phyloP scores from a whole-genome alignment of 768 basidiomycete genomes.

The Candolleomyces eurysporus region DNA sequence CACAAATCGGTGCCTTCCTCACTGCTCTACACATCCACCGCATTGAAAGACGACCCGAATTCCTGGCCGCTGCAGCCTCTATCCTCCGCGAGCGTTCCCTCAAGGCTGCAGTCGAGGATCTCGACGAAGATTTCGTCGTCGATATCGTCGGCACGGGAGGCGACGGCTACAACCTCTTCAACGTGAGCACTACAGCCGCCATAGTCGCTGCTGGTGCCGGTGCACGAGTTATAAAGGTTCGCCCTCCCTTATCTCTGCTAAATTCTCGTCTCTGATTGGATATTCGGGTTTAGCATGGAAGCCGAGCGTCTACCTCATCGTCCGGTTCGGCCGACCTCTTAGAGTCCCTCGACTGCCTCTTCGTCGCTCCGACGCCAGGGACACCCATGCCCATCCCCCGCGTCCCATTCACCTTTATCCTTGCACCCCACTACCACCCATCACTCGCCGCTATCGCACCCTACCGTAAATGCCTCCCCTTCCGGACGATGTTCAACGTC shows the following conservation, averaged over 20 bases:
- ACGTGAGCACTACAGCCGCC: conserved; percentile 92
- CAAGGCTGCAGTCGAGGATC: conserved; percentile 55
- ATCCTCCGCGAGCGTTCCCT: conserved; percentile 71
- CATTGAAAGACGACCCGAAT: conserved; percentile 72
- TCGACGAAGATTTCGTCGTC: conserved; percentile 70
- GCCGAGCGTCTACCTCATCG: conserved; percentile 86
- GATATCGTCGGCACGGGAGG: conserved; percentile 94
- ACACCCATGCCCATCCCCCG: conserved; percentile 57
- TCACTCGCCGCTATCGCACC: conserved; percentile 79
- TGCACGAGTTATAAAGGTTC: conserved; percentile 87
- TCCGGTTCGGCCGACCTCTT: conserved; percentile 95
- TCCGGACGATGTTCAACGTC: conserved; percentile 95
- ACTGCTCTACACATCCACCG: conserved; percentile 80
- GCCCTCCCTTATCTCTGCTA: conserved; percentile 13
- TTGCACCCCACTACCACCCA: conserved; percentile 93
- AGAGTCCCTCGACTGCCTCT: conserved; percentile 76
- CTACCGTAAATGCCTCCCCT: conserved; percentile 81
- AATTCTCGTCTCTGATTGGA: conserved; percentile 6
- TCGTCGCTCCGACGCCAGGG: conserved; percentile 60
- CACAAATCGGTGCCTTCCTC: conserved; percentile 88
- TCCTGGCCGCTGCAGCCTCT: conserved; percentile 75
- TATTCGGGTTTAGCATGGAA: conserved; percentile 68
- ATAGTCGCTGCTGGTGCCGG: conserved; percentile 95
- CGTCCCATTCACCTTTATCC: conserved; percentile 87
- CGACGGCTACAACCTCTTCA: conserved; percentile 94